Evolutionary conservation across 2,329 filamentous ascomycete species (phyloP), one percentile per base, ranked within the genome.

Genomic region (Clarireedia hainanense): DNA sequence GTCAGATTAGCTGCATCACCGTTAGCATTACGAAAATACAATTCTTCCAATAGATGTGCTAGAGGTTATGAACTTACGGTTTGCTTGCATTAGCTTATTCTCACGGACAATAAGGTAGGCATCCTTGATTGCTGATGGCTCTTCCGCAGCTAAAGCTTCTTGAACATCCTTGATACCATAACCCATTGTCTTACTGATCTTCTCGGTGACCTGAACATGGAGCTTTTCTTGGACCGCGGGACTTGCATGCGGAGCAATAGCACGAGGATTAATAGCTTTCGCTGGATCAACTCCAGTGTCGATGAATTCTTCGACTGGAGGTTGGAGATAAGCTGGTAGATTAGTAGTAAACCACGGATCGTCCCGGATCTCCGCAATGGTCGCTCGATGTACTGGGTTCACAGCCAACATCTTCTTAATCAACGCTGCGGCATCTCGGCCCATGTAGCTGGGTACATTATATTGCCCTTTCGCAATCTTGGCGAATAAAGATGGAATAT

Each of bases 61-160:
- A 7, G 10, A 30, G 27, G 27, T 30, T 45, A 45, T 20, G 20
- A 83, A 30, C 89, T 83, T 77, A 95, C 89, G 91, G 70, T 91
- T 95, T 55, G 85, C 86, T 70, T 91, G 88, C 91, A 97, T 97
- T 70, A 97, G 81, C 71, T 96, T 94, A 70, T 97, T 97, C 72
- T 99, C 94, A 52, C 92, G 84, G 26, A 99, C 90, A 70, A 99
- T 99, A 73, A 96, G 85, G 74, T 97, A 99, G 1, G 94, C 94
- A 73, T 99, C 94, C 74, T 99, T 99, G 77, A 99, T 96, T 10
- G 94, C 91, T 57, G 91, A 97, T 12, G 94, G 94, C 70, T 99
- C 94, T 52, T 94, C 85, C 56, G 90, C 91, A 66, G 88, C 86
- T 60, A 99, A 76, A 23, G 94, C 92, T 71, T 97, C 94, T 69